Base-by-base conservation (phyloP, 1,139 yeast species). In the Geotrichum histeridarum region DNA sequence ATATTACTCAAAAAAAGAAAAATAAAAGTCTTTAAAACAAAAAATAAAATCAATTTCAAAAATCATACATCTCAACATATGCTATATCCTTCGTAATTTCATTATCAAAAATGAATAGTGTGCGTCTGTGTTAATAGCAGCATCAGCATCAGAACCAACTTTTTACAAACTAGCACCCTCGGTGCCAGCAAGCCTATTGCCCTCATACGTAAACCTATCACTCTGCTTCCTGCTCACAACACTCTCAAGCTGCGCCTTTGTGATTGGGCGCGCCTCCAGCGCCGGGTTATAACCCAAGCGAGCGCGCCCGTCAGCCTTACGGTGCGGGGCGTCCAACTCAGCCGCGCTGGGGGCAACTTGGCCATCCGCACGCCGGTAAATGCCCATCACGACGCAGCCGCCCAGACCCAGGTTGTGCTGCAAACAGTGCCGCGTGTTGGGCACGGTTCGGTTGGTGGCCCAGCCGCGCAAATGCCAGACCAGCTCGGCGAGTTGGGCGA, bases 401-500 rank as follows among this genome's bases (percentile, higher is more conserved):
- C 68, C 68, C 1, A 65, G 59, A 8, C 69, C 69, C 30, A 66
- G 58, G 42, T 66, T 66, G 54, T 66, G 69, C 57, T 66, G 69
- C 32, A 66, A 58, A 18, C 63, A 61, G 50, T 63, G 59, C 33
- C 61, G 56, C 15, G 64, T 61, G 37, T 60, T 54, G 17, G 63
- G 63, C 22, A 66, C 67, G 2, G 60, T 53, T 9, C 69, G 62
- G 55, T 66, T 66, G 18, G 61, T 61, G 11, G 68, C 66, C 67
- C 69, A 65, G 9, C 69, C 69, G 39, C 69, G 61, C 38, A 66
- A 51, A 47, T 66, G 69, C 68, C 69, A 66, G 17, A 61, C 63
- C 8, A 66, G 59, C 51, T 66, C 69, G 4, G 66, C 61, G 52
- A 66, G 64, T 54, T 66, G 69, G 8, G 68, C 68, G 11, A 66